Evolutionary conservation across 2,329 filamentous ascomycete species (phyloP).

Genomic region (Zymoseptoria pseudotritici): DNA sequence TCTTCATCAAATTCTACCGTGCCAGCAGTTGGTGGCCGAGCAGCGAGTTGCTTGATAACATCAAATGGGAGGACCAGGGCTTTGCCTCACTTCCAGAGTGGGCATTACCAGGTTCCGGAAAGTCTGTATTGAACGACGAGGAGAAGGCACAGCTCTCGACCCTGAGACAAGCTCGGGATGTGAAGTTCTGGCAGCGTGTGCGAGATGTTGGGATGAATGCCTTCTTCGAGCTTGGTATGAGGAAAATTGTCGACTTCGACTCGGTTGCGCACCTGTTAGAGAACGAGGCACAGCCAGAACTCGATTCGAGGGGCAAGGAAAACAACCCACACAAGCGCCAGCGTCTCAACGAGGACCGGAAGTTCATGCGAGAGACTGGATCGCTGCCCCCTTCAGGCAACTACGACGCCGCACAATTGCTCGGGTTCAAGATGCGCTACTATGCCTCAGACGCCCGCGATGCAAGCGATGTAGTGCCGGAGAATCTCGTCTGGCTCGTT

Average conservation of each 20-base stretch:
- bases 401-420: constrained; percentile 81
- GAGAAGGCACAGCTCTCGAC: constrained; percentile 54
- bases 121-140: constrained; percentile 59
- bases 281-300: constrained; percentile 23
- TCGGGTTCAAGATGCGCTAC: constrained; percentile 95
- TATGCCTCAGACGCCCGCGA: constrained; percentile 77
- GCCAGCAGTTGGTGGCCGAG: constrained; percentile 96
- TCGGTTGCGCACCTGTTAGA: constrained; percentile 26
- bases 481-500: constrained; percentile 86
- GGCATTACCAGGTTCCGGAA: constrained; percentile 66
- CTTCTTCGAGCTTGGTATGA: constrained; percentile 81
- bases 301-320: constrained; percentile 32
- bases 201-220: constrained; percentile 68
- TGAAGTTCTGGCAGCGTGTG: constrained; percentile 74
- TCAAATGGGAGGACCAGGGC: constrained; percentile 42
- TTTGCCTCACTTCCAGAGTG: constrained; percentile 70
- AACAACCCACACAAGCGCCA: constrained; percentile 32
- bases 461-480: constrained; percentile 69
- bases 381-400: constrained; percentile 82
- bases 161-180: constrained; percentile 59
- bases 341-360: constrained; percentile 51
- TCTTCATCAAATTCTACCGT: constrained; percentile 88
- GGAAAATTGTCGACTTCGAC: constrained; percentile 56
- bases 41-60: constrained; percentile 46
- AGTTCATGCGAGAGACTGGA: constrained; percentile 75